Evolutionary conservation across 345 rosid species (phyloP).

Genomic region (Triadica sebifera): DNA sequence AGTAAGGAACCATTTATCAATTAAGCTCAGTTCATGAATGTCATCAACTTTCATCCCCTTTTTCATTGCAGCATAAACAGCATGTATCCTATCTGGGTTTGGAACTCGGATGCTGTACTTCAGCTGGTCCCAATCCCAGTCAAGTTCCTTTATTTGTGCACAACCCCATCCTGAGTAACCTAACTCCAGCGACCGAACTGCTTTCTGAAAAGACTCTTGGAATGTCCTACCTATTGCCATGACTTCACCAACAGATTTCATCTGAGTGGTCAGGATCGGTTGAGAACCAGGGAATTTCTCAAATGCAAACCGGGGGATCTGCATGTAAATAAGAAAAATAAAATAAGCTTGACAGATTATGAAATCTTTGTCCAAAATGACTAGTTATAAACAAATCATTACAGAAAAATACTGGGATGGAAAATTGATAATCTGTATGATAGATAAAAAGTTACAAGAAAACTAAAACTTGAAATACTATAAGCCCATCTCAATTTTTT

Average conservation of each 20-base stretch:
- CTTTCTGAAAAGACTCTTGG: slow-evolving; percentile 97
- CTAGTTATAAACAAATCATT: neutral
- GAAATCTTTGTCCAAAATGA: neutral
- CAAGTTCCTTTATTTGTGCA: slow-evolving; percentile 63
- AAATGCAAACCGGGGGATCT: slow-evolving; percentile 96
- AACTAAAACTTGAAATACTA: neutral
- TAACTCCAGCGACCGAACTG: slow-evolving; percentile 74
- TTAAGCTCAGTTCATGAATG: slow-evolving; percentile 67
- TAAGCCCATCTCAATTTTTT: neutral
- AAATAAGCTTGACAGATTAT: slow-evolving; percentile 15
- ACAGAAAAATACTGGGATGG: neutral
- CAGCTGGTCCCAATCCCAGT: slow-evolving; percentile 88
- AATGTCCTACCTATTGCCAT: slow-evolving; percentile 95
- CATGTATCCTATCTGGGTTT: slow-evolving; percentile 78
- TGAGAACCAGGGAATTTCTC: slow-evolving; percentile 98
- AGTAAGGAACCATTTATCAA: slow-evolving; percentile 95
- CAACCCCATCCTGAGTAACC: slow-evolving; percentile 98
- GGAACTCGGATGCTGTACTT: slow-evolving; percentile 89
- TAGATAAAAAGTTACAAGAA: neutral
- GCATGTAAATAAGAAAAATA: neutral
- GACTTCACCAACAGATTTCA: slow-evolving; percentile 96
- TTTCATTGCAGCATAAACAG: slow-evolving; percentile 92
- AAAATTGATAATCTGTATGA: slow-evolving; percentile 1
- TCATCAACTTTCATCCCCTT: slow-evolving; percentile 92
- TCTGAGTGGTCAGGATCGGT: slow-evolving; percentile 84